Conservation (phyloP, 805 yeast genomes). For the Kluyveromyces lactis region DNA sequence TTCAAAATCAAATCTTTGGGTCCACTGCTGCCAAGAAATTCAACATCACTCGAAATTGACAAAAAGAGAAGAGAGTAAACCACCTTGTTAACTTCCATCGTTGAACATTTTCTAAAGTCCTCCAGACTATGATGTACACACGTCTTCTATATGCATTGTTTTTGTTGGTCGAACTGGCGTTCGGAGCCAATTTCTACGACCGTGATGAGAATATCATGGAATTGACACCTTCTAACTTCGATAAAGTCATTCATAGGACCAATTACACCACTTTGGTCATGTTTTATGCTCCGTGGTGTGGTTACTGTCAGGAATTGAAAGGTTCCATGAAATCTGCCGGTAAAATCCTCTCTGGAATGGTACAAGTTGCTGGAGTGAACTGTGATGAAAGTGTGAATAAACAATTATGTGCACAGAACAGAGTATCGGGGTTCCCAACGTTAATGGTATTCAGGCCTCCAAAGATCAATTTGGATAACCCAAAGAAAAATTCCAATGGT, state of each 20-base stretch:
- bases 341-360: conserved; percentile 43
- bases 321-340: conserved; percentile 61
- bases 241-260: conserved; percentile 54
- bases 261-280: conserved; percentile 79
- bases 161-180: not conserved
- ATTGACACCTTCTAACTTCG: conserved; percentile 49
- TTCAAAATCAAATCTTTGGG: no score
- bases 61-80: no score
- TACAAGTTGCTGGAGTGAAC: conserved; percentile 73
- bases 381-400: conserved; percentile 70
- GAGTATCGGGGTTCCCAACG: conserved; percentile 78
- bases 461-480: conserved; percentile 34
- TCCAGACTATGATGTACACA: no score
- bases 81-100: no score
- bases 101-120: no score
- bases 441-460: conserved; percentile 78
- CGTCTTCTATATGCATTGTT: no score
- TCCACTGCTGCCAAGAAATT: no score
- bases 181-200: conserved; percentile 18
- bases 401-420: conserved; percentile 56
- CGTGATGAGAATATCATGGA: conserved; percentile 40
- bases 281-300: conserved; percentile 98
- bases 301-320: conserved; percentile 72
- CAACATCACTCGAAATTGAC: no score
- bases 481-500: conserved; percentile 3